Conservation (phyloP, 2,329 filamentous ascomycete species). For the Exophiala xenobiotica region DNA sequence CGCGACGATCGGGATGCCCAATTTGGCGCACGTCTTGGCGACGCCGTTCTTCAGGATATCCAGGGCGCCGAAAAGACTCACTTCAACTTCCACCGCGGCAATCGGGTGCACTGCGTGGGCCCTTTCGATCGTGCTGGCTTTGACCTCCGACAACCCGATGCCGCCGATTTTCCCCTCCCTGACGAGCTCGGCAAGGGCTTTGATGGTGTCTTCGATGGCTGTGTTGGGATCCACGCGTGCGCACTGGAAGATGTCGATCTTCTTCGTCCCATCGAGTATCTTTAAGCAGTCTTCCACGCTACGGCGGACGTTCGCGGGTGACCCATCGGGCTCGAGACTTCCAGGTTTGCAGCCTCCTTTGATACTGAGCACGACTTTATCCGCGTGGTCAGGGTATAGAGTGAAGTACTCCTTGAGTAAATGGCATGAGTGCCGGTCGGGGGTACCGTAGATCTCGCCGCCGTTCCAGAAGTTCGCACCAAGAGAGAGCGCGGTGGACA, state of each 20-base stretch:
- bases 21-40: constrained; percentile 54
- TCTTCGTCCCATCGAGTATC: constrained; percentile 53
- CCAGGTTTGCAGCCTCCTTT: constrained; percentile 55
- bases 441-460: constrained; percentile 63
- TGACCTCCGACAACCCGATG: constrained; percentile 45
- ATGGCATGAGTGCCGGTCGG: constrained; percentile 58
- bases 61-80: constrained; percentile 56
- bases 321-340: constrained; percentile 49
- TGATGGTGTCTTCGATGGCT: constrained; percentile 50
- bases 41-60: constrained; percentile 60
- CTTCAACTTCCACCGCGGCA: constrained; percentile 60
- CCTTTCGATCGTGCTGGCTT: constrained; percentile 46
- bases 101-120: constrained; percentile 56
- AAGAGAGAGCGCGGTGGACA: constrained; percentile 53
- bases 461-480: constrained; percentile 60
- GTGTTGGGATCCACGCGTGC: constrained; percentile 56
- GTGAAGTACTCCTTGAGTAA: constrained; percentile 63
- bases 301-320: constrained; percentile 54
- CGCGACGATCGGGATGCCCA: constrained; percentile 58
- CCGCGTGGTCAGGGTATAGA: constrained; percentile 62
- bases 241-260: constrained; percentile 60
- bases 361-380: constrained; percentile 61
- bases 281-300: constrained; percentile 59
- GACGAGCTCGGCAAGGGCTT: constrained; percentile 40
- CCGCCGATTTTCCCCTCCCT: constrained; percentile 47